Evolutionary conservation across 2,329 filamentous ascomycete genomes (phyloP), one percentile per base, ranked within the genome.

Genomic region (Diaporthe amygdali): DNA sequence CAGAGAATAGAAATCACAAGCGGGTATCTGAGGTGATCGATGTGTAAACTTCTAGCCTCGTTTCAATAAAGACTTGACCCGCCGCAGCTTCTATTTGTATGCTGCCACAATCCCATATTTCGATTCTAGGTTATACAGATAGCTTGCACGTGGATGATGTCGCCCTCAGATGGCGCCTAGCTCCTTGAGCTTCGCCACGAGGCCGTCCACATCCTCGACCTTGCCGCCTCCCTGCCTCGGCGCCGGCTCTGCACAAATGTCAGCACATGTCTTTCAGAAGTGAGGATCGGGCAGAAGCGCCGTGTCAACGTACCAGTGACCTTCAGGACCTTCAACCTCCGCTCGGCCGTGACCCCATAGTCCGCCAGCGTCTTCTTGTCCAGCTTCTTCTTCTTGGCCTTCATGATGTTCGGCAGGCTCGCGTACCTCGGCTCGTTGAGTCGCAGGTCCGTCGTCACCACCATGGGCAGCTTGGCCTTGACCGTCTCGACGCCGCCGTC

Each of bases 301-400:
- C 22, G 47, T 14, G 25, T 27, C 30, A 75, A 87, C 90, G 78
- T 84, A 94, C 92, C 93, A 61, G 89, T 90, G 75, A 99, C 95
- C 89, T 96, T 96, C 77, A 98, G 79, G 68, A 94, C 93, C 90
- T 96, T 97, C 81, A 99, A 83, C 77, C 95, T 88, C 83, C 88
- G 91, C 81, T 89, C 88, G 66, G 89, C 89, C 77, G 95, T 91
- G 52, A 97, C 84, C 2, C 93, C 94, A 81, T 93, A 93, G 80
- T 99, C 96, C 70, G 86, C 88, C 81, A 98, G 82, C 75, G 89
- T 94, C 88, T 94, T 93, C 92, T 98, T 98, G 78, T 96, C 94
- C 77, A 99, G 80, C 79, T 94, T 94, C 93, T 99, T 99, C 93
- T 98, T 99, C 93, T 99, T 99, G 67, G 96, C 96, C 92, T 98